Conservation (phyloP, 2,329 filamentous ascomycete species). For the Acrocalymma vagum region DNA sequence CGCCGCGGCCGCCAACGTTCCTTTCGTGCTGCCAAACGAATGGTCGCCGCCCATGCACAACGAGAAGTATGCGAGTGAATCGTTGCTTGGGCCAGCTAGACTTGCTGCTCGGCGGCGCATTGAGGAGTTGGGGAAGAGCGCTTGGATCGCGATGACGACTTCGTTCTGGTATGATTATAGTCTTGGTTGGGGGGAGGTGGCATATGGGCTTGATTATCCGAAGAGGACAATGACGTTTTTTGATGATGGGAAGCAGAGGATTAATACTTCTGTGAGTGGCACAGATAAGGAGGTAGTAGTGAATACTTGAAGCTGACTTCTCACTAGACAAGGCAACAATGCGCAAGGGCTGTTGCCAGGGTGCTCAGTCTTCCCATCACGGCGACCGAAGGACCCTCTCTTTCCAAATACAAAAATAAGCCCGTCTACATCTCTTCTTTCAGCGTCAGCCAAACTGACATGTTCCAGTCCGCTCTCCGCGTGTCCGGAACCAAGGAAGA, state of each 20-base stretch:
- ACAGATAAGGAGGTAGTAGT: too few species aligned
- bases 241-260: conserved; percentile 35
- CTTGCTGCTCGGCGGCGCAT: conserved; percentile 16
- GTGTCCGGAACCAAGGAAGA: conserved; percentile 41
- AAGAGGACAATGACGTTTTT: conserved; percentile 38
- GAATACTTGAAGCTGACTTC: too few species aligned
- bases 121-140: conserved; percentile 31
- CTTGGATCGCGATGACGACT: conserved; percentile 33
- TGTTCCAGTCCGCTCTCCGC: conserved; percentile 44
- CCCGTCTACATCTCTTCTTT: conserved; percentile 48
- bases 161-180: conserved; percentile 50
- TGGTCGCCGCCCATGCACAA: conserved; percentile 48
- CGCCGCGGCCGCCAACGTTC: conserved; percentile 46
- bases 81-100: conserved; percentile 16
- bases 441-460: conserved; percentile 43
- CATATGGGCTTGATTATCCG: conserved; percentile 46
- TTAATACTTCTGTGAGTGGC: conserved; percentile 45
- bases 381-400: conserved; percentile 17
- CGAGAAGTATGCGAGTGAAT: conserved; percentile 16
- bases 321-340: conserved; percentile 41
- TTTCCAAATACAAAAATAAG: conserved; percentile 35
- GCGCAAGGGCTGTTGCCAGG: conserved; percentile 40
- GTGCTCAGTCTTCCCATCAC: conserved; percentile 42
- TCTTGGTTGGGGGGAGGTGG: conserved; percentile 33
- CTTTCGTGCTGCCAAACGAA: conserved; percentile 50